Percentiles rank a stretch among this genome's conserved stretches.
Conservation (phyloP, 306 rosid genomes). For the Castanea crenata region DNA sequence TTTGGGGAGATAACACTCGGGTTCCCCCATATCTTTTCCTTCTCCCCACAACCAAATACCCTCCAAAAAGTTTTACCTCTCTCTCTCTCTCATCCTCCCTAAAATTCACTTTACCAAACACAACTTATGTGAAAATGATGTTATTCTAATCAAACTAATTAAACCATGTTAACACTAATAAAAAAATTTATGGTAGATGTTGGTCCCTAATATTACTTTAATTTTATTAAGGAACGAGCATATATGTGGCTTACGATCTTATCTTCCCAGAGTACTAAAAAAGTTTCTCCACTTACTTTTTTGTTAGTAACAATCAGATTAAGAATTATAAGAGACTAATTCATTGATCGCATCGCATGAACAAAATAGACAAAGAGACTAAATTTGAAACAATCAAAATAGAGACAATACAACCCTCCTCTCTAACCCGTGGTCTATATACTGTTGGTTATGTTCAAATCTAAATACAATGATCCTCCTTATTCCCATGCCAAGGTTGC, state of each 20-base stretch:
- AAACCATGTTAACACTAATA: too few relatives aligned
- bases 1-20: too few relatives aligned
- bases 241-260: neutral
- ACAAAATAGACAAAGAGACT: neutral
- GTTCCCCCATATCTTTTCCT: too few relatives aligned
- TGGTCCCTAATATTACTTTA: neutral
- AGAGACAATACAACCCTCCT: constrained; percentile 25
- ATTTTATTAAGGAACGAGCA: neutral
- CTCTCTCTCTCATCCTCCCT: too few relatives aligned
- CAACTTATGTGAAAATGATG: too few relatives aligned
- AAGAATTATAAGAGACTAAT: neutral
- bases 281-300: neutral
- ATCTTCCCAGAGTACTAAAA: neutral
- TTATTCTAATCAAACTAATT: too few relatives aligned
- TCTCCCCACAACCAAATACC: too few relatives aligned
- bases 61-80: too few relatives aligned
- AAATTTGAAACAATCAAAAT: neutral
- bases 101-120: too few relatives aligned
- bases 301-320: neutral
- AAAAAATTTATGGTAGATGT: too few relatives aligned
- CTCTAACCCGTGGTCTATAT: constrained; percentile 12
- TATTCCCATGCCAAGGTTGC: too few relatives aligned
- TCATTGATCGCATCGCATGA: neutral
- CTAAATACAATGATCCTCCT: neutral
- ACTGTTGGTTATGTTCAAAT: constrained; percentile 12